Percentiles rank a stretch among this genome's conserved stretches.
Conservation (phyloP, 495 filamentous ascomycete genomes). For the Annulohypoxylon bovei region DNA sequence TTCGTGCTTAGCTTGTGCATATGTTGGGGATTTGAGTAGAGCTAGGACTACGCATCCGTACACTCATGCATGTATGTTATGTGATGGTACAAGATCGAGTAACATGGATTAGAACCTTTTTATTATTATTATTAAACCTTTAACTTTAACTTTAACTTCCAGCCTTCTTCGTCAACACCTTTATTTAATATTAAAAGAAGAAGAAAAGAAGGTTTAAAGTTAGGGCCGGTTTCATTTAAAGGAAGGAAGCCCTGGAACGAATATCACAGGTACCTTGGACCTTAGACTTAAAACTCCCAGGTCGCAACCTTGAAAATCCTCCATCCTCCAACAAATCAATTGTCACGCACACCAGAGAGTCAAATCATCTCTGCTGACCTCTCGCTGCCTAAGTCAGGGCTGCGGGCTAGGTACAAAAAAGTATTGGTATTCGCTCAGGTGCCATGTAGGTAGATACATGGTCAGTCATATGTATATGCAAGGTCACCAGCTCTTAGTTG, state of each 20-base stretch:
- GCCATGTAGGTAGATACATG: constrained; percentile 23
- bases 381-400: constrained; percentile 12
- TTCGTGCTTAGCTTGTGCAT: not conserved
- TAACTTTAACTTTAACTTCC: not conserved
- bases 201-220: not conserved
- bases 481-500: constrained; percentile 28
- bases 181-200: not conserved
- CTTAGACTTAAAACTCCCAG: not conserved
- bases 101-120: not conserved
- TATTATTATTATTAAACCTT: not conserved
- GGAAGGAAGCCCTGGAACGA: too few species aligned
- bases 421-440: constrained; percentile 15
- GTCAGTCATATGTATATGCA: constrained; percentile 18
- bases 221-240: not conserved
- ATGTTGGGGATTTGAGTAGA: not conserved
- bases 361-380: constrained; percentile 2
- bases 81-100: not conserved
- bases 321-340: not conserved
- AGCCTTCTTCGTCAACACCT: not conserved
- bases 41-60: not conserved
- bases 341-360: not conserved
- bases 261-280: not conserved
- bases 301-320: not conserved
- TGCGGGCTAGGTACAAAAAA: not conserved
- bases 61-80: not conserved